These are phyloP conservation scores for Stylosanthes scabra DNA, from an alignment of 331 rosid genomes.

Conservation along the genomic window DNA sequence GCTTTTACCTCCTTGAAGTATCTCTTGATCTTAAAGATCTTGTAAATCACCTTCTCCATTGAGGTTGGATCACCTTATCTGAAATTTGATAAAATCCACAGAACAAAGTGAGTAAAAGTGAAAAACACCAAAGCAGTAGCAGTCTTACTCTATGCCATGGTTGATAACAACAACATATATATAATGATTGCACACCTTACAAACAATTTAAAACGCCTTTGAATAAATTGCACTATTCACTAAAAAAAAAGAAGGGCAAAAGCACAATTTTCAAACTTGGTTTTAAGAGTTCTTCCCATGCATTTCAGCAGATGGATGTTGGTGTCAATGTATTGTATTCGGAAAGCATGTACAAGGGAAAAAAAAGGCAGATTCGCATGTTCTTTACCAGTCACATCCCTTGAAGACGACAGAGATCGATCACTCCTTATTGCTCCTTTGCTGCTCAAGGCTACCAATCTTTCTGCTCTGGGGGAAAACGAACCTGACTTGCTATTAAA, in stretches of 20 bases:
- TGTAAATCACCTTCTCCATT: constrained; percentile 79
- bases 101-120: constrained; percentile 14
- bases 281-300: background rate
- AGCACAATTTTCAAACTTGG: too few species aligned
- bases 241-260: constrained; percentile 10
- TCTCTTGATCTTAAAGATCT: constrained; percentile 30
- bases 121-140: constrained; percentile 5
- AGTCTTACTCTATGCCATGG: background rate
- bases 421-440: constrained; percentile 60
- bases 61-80: constrained; percentile 75
- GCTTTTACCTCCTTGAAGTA: constrained; percentile 35
- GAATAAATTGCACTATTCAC: background rate
- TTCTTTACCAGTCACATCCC: constrained; percentile 75
- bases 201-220: background rate
- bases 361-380: background rate
- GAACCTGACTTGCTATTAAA: constrained; percentile 62
- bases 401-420: constrained; percentile 61
- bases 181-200: background rate
- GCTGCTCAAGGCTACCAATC: constrained; percentile 47
- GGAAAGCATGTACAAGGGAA: too few species aligned
- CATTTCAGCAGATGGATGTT: background rate
- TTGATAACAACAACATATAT: too few species aligned
- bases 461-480: constrained; percentile 66
- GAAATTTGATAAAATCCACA: constrained; percentile 45
- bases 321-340: too few species aligned